phyloP scores from a whole-genome alignment of 306 rosid genomes.

The Trifolium subterraneum region DNA sequence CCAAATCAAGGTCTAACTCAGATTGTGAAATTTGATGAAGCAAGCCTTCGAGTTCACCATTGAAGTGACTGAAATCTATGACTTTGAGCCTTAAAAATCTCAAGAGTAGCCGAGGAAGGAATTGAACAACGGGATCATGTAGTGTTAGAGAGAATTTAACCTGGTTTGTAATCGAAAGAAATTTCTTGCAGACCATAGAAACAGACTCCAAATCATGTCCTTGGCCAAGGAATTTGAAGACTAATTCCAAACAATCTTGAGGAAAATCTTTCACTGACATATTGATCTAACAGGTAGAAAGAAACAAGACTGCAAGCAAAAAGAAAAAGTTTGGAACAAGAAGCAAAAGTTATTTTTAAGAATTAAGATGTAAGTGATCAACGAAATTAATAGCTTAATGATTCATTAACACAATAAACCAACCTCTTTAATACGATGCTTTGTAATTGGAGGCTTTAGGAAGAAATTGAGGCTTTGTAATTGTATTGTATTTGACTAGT shows the following conservation, averaged over 20 bases:
- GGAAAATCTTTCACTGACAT: conserved; percentile 36
- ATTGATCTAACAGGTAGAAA: conserved; percentile 3
- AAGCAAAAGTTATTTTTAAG: conserved; percentile 16
- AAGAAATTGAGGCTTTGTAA: neutral
- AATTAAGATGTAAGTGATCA: neutral
- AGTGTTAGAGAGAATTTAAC: conserved; percentile 55
- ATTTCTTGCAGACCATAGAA: conserved; percentile 71
- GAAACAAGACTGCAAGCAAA: neutral
- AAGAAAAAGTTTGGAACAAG: neutral
- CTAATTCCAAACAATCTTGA: conserved; percentile 69
- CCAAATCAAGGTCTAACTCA: conserved; percentile 57
- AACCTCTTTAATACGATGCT: neutral
- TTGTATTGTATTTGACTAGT: conserved; percentile 28
- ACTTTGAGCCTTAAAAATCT: conserved; percentile 61
- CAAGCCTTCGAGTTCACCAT: conserved; percentile 48
- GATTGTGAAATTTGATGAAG: conserved; percentile 58
- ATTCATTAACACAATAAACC: conserved; percentile 17
- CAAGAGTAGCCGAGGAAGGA: conserved; percentile 57
- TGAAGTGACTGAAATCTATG: conserved; percentile 53
- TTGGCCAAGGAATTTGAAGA: conserved; percentile 4
- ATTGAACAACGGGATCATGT: conserved; percentile 31
- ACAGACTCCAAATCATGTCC: conserved; percentile 41
- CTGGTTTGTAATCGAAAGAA: conserved; percentile 55
- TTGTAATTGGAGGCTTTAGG: too few species aligned
- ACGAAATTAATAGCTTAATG: conserved; percentile 20